Evolutionary conservation across 192 early-diverging fungal species (phyloP), one percentile per base, ranked within the genome.

Genomic region (Backusella westeae): DNA sequence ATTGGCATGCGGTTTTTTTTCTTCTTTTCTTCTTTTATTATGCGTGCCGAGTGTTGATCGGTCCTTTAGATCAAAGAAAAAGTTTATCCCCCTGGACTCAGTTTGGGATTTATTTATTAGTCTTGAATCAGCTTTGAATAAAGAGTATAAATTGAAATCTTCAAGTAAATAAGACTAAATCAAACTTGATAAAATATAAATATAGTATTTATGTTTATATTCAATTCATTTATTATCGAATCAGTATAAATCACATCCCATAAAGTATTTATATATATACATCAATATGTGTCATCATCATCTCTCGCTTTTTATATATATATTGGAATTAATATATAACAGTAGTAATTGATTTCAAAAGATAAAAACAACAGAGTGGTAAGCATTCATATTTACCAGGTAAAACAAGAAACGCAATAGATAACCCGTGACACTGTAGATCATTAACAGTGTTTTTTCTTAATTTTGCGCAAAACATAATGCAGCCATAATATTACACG

Each of bases 371-470:
- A 10, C 35, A 49, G 6, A 49, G 7, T 6, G 56, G 21, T 63
- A 63, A 29, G 1, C 7, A 12, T 26, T 29, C 26, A 12, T 63
- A 29, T 63, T 63, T 63, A 63, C 56, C 56, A 29, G 56, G 56
- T 63, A 63, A 63, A 29, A 26, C 10, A 26, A 63, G 4, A 29
- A 29, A 29, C 6, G 21, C 56, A 63, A 63, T 63, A 63, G 26
- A 63, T 63, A 63, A 63, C 56, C 56, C 56, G 23, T 63, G 56
- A 63, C 26, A 63, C 10, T 63, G 56, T 63, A 63, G 56, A 63
- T 63, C 56, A 63, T 63, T 63, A 26, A 63, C 56, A 63, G 56
- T 63, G 23, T 23, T 63, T 52, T 63, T 26, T 1, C 29, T 63
- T 63, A 29, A 63, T 29, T 63, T 63, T 49, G 19, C 19, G 19